Percentiles rank a stretch among this genome's conserved stretches.
Conservation (phyloP, 768 basidiomycete species). For the Suillus hirtellus region DNA sequence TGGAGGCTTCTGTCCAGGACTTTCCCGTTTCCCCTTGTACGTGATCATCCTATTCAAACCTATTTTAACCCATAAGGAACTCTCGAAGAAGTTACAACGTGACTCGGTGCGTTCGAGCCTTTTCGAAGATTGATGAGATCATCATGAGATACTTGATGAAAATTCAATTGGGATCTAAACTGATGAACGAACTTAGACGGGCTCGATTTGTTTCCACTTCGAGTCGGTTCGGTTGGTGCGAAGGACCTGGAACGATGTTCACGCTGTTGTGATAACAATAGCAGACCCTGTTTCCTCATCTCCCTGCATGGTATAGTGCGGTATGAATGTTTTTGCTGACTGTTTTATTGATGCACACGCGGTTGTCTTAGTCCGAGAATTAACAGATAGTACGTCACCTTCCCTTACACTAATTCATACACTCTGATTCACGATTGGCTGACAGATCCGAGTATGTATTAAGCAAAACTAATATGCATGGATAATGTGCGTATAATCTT, state of each 20-base stretch:
- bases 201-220: slow-evolving; percentile 4
- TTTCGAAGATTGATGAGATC: slow-evolving; percentile 8
- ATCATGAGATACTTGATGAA: slow-evolving; percentile 9
- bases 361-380: slow-evolving; percentile 1
- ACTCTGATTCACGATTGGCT: slow-evolving; percentile 6
- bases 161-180: slow-evolving; percentile 3
- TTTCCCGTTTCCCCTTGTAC: not conserved
- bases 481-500: not conserved
- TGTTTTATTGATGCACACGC: not conserved
- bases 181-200: slow-evolving; percentile 5
- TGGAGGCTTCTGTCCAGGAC: not conserved
- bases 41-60: not conserved
- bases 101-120: not conserved
- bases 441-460: slow-evolving; percentile 1
- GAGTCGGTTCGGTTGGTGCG: not conserved
- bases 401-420: slow-evolving; percentile 12
- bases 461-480: not conserved
- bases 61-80: not conserved
- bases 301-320: slow-evolving; percentile 16
- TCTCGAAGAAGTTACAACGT: slow-evolving; percentile 2
- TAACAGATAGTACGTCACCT: not conserved
- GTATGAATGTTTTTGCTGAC: not conserved
- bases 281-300: not conserved
- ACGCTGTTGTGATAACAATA: slow-evolving; percentile 3
- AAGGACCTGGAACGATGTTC: not conserved